Evolutionary conservation across 306 rosid species (phyloP).

Genomic region (Quercus ilex): DNA sequence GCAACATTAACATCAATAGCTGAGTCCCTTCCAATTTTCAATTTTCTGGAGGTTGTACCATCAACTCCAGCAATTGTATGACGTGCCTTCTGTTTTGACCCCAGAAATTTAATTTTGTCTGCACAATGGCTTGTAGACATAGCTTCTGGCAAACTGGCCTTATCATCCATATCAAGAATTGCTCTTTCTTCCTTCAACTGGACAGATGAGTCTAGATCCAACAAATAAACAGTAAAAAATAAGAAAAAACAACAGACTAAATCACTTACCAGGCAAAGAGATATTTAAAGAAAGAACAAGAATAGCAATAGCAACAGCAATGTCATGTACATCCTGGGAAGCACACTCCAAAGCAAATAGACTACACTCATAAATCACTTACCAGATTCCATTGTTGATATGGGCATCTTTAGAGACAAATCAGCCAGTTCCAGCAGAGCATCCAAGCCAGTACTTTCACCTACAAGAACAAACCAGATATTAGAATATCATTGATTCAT

Average conservation of each 20-base stretch:
- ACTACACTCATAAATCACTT: conserved; percentile 19
- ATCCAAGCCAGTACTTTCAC: conserved; percentile 61
- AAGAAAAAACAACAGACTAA: conserved; percentile 6
- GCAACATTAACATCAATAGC: conserved; percentile 28
- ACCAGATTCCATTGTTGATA: conserved; percentile 67
- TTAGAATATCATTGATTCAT: not conserved
- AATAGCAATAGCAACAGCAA: not conserved
- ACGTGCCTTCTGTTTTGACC: conserved; percentile 33
- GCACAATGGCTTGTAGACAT: conserved; percentile 56
- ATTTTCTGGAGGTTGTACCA: conserved; percentile 42
- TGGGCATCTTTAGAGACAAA: conserved; percentile 74
- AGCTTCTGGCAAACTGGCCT: conserved; percentile 52
- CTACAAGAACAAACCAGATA: conserved; percentile 31
- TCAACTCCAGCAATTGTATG: conserved; percentile 41
- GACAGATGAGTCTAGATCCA: conserved; percentile 56
- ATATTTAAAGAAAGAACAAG: conserved; percentile 4
- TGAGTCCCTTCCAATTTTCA: conserved; percentile 57
- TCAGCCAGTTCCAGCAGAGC: conserved; percentile 87
- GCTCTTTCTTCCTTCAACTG: conserved; percentile 63
- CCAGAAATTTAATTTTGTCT: conserved; percentile 41
- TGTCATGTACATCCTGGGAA: not conserved
- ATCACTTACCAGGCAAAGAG: not conserved
- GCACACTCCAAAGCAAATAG: not conserved
- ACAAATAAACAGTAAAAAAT: not conserved
- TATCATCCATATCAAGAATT: conserved; percentile 46